Percentiles rank a stretch among this genome's conserved stretches.
These are phyloP conservation scores for Penicillium digitatum DNA, from an alignment of 2,329 filamentous ascomycete genomes.

Conservation along the genomic window DNA sequence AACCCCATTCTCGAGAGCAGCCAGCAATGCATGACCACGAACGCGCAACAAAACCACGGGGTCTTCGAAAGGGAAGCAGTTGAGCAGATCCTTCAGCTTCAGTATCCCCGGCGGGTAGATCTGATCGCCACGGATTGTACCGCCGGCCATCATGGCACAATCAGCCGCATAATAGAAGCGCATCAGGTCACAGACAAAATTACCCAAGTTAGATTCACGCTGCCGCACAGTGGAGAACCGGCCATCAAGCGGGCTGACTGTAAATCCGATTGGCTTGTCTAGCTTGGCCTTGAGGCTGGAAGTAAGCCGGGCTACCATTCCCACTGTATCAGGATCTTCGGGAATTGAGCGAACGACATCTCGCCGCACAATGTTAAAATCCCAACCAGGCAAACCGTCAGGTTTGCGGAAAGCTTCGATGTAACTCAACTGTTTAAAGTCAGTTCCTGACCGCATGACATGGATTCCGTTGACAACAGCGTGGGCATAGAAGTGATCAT, in stretches of 20 bases:
- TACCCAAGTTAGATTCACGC: constrained; percentile 77
- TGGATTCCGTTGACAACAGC: constrained; percentile 73
- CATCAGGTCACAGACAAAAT: constrained; percentile 92
- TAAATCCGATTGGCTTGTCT: constrained; percentile 79
- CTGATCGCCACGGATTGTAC: constrained; percentile 83
- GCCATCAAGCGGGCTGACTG: constrained; percentile 74
- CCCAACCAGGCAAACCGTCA: constrained; percentile 57
- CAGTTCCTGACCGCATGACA: constrained; percentile 79
- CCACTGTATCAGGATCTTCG: constrained; percentile 58
- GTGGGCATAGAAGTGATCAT: constrained; percentile 86
- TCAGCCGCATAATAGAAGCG: constrained; percentile 75
- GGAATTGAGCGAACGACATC: constrained; percentile 68
- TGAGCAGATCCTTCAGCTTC: constrained; percentile 74
- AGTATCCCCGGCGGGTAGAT: constrained; percentile 79
- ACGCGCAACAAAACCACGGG: constrained; percentile 74
- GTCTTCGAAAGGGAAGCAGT: constrained; percentile 90
- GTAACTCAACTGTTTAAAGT: constrained; percentile 91
- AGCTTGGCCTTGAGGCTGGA: constrained; percentile 70
- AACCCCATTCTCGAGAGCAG: constrained; percentile 81
- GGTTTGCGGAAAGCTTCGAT: constrained; percentile 66
- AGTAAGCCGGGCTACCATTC: constrained; percentile 65
- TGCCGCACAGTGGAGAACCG: constrained; percentile 78
- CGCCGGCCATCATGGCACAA: constrained; percentile 77
- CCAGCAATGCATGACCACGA: constrained; percentile 66
- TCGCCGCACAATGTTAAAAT: constrained; percentile 70